phyloP scores from a whole-genome alignment of 768 basidiomycete species.

The Lentinus tigrinus region DNA sequence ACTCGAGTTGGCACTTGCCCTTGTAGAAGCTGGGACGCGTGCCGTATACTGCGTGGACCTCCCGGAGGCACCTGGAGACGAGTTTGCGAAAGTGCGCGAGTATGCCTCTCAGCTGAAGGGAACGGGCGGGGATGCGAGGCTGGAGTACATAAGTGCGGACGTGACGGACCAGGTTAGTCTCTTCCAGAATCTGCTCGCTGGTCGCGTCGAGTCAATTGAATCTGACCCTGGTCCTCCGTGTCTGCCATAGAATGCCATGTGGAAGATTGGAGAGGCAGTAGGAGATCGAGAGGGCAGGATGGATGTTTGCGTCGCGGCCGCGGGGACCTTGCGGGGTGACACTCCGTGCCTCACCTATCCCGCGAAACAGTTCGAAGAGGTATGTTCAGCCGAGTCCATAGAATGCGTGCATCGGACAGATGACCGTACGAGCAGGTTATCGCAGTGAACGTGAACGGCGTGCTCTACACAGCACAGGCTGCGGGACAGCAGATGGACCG shows the following conservation, averaged over 20 bases:
- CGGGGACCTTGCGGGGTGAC: slow-evolving; percentile 59
- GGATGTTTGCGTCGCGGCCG: slow-evolving; percentile 77
- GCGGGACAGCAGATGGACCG: slow-evolving; percentile 35
- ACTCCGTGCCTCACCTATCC: slow-evolving; percentile 66
- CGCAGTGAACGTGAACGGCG: slow-evolving; percentile 56
- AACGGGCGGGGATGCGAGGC: slow-evolving; percentile 27
- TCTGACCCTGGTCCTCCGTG: too few species aligned
- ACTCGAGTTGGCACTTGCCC: slow-evolving; percentile 75
- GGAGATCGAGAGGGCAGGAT: slow-evolving; percentile 67
- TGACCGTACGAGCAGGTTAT: slow-evolving; percentile 43
- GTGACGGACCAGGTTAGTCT: slow-evolving; percentile 56
- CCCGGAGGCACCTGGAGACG: slow-evolving; percentile 50
- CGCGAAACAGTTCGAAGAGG: slow-evolving; percentile 61
- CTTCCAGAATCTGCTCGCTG: too few species aligned
- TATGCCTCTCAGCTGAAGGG: slow-evolving; percentile 32
- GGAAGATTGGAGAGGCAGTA: slow-evolving; percentile 56
- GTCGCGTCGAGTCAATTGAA: too few species aligned
- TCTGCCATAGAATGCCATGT: slow-evolving; percentile 37
- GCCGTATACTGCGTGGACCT: slow-evolving; percentile 72
- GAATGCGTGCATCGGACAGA: too few species aligned
- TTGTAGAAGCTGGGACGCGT: slow-evolving; percentile 68
- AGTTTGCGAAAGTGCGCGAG: slow-evolving; percentile 52
- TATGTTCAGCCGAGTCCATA: too few species aligned
- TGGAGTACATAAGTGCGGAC: slow-evolving; percentile 65
- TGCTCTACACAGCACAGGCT: slow-evolving; percentile 36